Evolutionary conservation across 768 basidiomycete genomes (phyloP).

Genomic region (Lactarius pseudohatsudake): DNA sequence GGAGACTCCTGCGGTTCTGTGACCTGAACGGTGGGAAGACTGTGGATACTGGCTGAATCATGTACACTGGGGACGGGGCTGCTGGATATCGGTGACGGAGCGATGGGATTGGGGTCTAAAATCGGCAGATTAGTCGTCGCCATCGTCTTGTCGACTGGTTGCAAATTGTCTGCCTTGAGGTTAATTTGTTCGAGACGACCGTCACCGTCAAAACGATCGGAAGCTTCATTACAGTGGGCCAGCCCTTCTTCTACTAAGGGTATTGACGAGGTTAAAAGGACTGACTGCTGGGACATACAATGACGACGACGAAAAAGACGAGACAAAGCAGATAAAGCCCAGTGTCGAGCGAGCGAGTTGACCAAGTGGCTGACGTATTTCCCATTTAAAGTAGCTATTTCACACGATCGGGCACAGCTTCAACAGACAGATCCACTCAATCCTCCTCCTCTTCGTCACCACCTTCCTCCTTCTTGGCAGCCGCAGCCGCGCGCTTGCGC

Average conservation of each 20-base stretch:
- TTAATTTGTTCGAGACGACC: slow-evolving; percentile 19
- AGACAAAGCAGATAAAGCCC: neutral
- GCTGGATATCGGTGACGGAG: slow-evolving; percentile 41
- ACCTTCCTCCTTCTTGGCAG: slow-evolving; percentile 87
- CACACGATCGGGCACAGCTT: slow-evolving; percentile 11
- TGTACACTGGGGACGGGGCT: slow-evolving; percentile 39
- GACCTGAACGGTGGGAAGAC: slow-evolving; percentile 56
- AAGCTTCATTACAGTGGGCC: slow-evolving; percentile 21
- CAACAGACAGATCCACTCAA: slow-evolving; percentile 33
- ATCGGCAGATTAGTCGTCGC: slow-evolving; percentile 29
- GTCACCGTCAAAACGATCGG: slow-evolving; percentile 14
- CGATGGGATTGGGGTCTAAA: slow-evolving; percentile 34
- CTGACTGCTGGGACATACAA: slow-evolving; percentile 25
- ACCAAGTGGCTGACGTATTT: neutral
- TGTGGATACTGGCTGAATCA: slow-evolving; percentile 59
- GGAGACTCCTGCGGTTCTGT: slow-evolving; percentile 41
- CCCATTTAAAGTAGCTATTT: slow-evolving; percentile 4
- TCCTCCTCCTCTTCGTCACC: slow-evolving; percentile 92
- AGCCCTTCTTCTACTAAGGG: slow-evolving; percentile 45
- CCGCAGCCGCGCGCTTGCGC: slow-evolving; percentile 95
- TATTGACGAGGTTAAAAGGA: slow-evolving; percentile 21
- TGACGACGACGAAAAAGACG: slow-evolving; percentile 3
- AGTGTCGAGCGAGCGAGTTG: neutral
- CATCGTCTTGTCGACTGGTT: slow-evolving; percentile 20
- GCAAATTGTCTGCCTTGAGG: slow-evolving; percentile 26